Evolutionary conservation across 1,284 basidiomycete genomes (phyloP), one percentile per base, ranked within the genome.

Genomic region (Fomitopsis pinicola): DNA sequence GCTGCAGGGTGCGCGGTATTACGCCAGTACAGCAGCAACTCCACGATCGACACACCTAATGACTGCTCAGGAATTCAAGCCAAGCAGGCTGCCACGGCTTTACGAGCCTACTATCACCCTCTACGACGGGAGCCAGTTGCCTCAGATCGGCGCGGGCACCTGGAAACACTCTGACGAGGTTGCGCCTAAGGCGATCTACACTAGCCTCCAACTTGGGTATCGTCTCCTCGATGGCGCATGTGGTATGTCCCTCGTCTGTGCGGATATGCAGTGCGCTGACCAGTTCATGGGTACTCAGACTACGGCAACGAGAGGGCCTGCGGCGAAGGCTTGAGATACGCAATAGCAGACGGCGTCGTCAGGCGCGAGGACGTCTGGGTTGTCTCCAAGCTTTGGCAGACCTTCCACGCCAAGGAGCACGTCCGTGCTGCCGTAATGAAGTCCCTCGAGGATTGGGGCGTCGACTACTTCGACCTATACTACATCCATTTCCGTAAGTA

Each of bases 231-330:
- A 79, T 59, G 72, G 77, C 42, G 76, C 76, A 22, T 72, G 70
- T 42, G 69, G 67, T 67, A 54, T 30, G 64, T 33, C 12, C 15
- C 28, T 14, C 12, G 5, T 33, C 17, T 1, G 9, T 14, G 15
- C 8, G 10, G 3, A 8, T 1, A 26, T 19, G 15, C 46, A 17
- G 33, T 38, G 38, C n/a, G 59, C 17, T 35, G 58, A 42, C 38
- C 36, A 9, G 3, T 22, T 22, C 1, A 10, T 15, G 28, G 6
- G 14, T 17, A 9, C 9, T 59, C 64, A 64, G 72, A 75, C 59
- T 76, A 77, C 60, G 78, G 75, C 26, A 79, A 78, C 64, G 78
- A 79, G 69, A 70, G 72, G 59, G 73, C 76, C 64, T 72, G 72
- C 57, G 77, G 75, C 33, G 71, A 73, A 55, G 79, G 76, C 55